phyloP scores from a whole-genome alignment of 2,329 filamentous ascomycete genomes.

The Apiospora hydei region DNA sequence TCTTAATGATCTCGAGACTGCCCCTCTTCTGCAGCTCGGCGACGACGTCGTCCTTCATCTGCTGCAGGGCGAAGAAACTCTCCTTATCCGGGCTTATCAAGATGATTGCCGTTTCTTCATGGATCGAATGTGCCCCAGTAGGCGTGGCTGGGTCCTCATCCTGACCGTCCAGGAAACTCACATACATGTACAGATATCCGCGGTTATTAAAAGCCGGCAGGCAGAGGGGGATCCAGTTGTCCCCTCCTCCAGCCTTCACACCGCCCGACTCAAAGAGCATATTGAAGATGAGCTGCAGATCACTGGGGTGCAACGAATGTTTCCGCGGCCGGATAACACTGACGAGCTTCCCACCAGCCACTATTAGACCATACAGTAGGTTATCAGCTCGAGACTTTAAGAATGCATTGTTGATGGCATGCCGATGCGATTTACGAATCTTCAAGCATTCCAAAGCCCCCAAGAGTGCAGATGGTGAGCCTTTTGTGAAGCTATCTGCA shows the following conservation, averaged over 20 bases:
- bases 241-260: conserved; percentile 87
- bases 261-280: conserved; percentile 98
- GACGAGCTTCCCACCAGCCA: conserved; percentile 90
- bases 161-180: conserved; percentile 84
- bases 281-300: conserved; percentile 96
- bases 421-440: conserved; percentile 85
- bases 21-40: conserved; percentile 78
- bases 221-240: conserved; percentile 97
- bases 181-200: conserved; percentile 98
- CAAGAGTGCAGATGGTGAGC: conserved; percentile 86
- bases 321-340: conserved; percentile 94
- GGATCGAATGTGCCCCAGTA: conserved; percentile 65
- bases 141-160: conserved; percentile 50
- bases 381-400: conserved; percentile 79
- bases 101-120: conserved; percentile 87
- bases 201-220: conserved; percentile 96
- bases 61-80: conserved; percentile 87
- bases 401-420: conserved; percentile 85
- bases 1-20: conserved; percentile 76
- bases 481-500: conserved; percentile 92
- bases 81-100: conserved; percentile 94
- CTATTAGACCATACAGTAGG: conserved; percentile 90
- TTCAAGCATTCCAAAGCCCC: conserved; percentile 91
- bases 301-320: conserved; percentile 93
- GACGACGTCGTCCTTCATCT: conserved; percentile 69